Evolutionary conservation across 768 basidiomycete species (phyloP).

Genomic region (Mycena haematopus): DNA sequence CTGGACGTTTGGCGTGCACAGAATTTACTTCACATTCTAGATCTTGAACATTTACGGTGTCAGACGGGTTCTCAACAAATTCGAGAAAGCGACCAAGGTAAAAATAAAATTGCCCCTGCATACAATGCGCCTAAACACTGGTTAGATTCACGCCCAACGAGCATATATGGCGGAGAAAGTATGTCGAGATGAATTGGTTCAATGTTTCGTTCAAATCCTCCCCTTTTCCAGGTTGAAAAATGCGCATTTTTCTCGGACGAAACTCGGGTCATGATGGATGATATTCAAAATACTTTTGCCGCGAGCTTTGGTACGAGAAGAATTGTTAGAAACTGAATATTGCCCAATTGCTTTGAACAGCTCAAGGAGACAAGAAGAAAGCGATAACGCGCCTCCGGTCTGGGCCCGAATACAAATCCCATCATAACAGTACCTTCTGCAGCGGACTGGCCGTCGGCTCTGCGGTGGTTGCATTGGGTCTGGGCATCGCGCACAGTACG

Average conservation of each 20-base stretch:
- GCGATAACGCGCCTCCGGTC: conserved; percentile 73
- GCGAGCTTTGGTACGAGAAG: conserved; percentile 68
- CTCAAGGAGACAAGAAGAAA: conserved; percentile 74
- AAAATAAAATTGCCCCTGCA: not conserved
- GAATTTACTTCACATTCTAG: conserved; percentile 39
- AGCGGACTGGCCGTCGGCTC: conserved; percentile 77
- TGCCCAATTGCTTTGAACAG: conserved; percentile 34
- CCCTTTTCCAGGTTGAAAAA: conserved; percentile 61
- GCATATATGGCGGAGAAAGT: conserved; percentile 87
- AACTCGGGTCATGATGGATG: conserved; percentile 66
- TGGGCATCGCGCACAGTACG: conserved; percentile 68
- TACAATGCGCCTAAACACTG: not conserved
- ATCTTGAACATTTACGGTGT: conserved; percentile 91
- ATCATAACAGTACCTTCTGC: conserved; percentile 76
- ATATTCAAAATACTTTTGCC: conserved; percentile 82
- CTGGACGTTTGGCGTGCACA: not conserved
- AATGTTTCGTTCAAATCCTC: not conserved
- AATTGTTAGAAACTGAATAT: not conserved
- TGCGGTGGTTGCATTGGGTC: conserved; percentile 68
- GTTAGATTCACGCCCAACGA: conserved; percentile 71
- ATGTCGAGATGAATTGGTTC: not conserved
- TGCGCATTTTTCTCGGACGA: conserved; percentile 71
- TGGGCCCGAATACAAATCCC: conserved; percentile 56
- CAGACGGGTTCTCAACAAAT: conserved; percentile 84
- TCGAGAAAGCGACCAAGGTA: conserved; percentile 79